These are phyloP conservation scores for Chrysanthemum makinoi DNA, from an alignment of 129 eudicot species.

Conservation along the genomic window DNA sequence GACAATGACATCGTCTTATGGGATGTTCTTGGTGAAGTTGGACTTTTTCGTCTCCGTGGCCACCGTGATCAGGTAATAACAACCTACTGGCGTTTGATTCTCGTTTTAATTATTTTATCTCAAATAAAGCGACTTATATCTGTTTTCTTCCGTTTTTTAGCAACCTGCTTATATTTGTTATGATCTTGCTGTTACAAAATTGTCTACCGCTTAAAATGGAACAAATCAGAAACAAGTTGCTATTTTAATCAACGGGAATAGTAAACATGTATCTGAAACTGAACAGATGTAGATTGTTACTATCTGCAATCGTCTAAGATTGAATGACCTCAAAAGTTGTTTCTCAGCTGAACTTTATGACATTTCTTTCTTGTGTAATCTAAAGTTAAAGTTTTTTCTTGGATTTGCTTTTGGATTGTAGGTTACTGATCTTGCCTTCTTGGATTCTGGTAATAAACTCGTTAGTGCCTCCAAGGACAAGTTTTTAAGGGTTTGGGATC, in stretches of 20 bases:
- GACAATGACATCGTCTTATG: conserved; percentile 89
- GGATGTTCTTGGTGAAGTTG: conserved; percentile 93
- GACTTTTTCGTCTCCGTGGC: conserved; percentile 90
- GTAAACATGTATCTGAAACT: background rate
- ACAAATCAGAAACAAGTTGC: background rate
- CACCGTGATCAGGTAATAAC: conserved; percentile 90
- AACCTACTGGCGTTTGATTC: background rate
- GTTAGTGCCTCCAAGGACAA: conserved; percentile 94
- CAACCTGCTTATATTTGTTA: background rate
- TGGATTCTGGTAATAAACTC: conserved; percentile 77
- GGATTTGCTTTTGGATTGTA: conserved; percentile 24
- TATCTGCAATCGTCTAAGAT: background rate
- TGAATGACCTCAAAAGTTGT: no score
- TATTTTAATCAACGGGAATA: background rate
- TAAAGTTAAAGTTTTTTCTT: conserved; percentile 1
- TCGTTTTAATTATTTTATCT: background rate
- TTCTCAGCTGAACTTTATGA: background rate
- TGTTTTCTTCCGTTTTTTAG: background rate
- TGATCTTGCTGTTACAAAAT: background rate
- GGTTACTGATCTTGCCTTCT: conserved; percentile 92
- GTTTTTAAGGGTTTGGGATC: conserved; percentile 95
- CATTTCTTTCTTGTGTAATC: background rate
- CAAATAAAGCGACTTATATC: background rate
- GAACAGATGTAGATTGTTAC: background rate
- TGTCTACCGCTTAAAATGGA: background rate